Percentiles rank a stretch among this genome's conserved stretches.
Evolutionary conservation across 257 asterid species (phyloP).

Genomic region (Nicotiana sylvestris): DNA sequence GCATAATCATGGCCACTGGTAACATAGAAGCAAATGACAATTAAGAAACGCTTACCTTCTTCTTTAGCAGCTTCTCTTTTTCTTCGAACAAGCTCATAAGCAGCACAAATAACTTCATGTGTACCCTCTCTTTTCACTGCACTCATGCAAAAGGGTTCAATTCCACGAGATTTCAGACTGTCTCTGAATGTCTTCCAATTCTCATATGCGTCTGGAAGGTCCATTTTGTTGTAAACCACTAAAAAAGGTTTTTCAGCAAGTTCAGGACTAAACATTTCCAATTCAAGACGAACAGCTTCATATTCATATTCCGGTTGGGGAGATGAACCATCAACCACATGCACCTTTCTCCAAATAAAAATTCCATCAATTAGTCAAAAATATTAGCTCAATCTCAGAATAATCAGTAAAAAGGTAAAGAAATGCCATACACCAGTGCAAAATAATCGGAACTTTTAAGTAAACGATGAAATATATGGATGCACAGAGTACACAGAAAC

Average conservation of each 20-base stretch:
- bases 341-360: conserved; percentile 52
- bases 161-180: conserved; percentile 53
- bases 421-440: neutral
- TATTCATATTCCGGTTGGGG: conserved; percentile 86
- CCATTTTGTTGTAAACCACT: conserved; percentile 93
- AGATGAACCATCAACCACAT: conserved; percentile 89
- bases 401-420: conserved; percentile 3
- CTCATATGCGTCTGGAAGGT: conserved; percentile 78
- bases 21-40: neutral
- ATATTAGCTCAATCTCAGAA: neutral
- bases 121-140: conserved; percentile 78
- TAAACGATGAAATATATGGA: neutral
- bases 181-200: conserved; percentile 73
- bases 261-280: conserved; percentile 95
- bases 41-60: conserved; percentile 40
- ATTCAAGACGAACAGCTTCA: conserved; percentile 96
- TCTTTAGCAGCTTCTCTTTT: conserved; percentile 34
- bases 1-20: neutral
- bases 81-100: conserved; percentile 55
- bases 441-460: neutral
- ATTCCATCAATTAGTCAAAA: conserved; percentile 23
- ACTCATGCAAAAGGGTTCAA: conserved; percentile 85
- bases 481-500: neutral
- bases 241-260: conserved; percentile 79
- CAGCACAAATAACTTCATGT: conserved; percentile 66